phyloP scores from a whole-genome alignment of 805 yeast species.

The Yarrowia deformans region DNA sequence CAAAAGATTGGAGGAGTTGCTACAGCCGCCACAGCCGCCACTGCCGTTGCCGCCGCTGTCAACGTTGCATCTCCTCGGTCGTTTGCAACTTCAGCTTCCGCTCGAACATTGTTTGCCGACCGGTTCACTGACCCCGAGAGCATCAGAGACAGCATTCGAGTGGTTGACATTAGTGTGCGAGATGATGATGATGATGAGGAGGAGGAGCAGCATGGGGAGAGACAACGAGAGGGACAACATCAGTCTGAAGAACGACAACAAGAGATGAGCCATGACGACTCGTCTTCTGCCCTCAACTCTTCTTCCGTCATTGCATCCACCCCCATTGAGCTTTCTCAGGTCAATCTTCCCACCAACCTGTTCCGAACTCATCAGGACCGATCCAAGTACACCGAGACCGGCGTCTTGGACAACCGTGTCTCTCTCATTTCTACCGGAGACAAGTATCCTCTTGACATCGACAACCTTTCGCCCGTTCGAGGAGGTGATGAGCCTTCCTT shows the following conservation, averaged over 20 bases:
- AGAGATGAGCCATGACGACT: background rate
- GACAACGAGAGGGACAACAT: background rate
- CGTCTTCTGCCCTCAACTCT: slow-evolving; percentile 5
- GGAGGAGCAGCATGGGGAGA: background rate
- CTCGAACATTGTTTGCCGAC: slow-evolving; percentile 25
- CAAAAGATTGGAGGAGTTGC: background rate
- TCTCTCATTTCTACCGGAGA: slow-evolving; percentile 18
- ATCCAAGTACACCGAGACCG: slow-evolving; percentile 16
- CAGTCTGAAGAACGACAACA: background rate
- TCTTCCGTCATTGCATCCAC: slow-evolving; percentile 31
- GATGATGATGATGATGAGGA: slow-evolving; percentile 6
- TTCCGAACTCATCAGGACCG: slow-evolving; percentile 36
- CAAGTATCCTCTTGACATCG: slow-evolving; percentile 23
- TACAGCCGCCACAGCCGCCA: too few relatives aligned
- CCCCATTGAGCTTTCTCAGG: slow-evolving; percentile 16
- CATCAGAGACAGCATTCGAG: slow-evolving; percentile 24
- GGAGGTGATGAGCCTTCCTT: slow-evolving; percentile 12
- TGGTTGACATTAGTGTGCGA: slow-evolving; percentile 25
- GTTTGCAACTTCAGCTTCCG: slow-evolving; percentile 32
- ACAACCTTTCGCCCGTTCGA: slow-evolving; percentile 20
- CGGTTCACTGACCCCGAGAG: slow-evolving; percentile 32
- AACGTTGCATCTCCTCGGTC: slow-evolving; percentile 1
- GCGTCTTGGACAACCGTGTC: slow-evolving; percentile 13
- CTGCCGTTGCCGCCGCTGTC: background rate
- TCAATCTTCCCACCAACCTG: slow-evolving; percentile 8